Base-by-base conservation (phyloP, 495 filamentous ascomycete genomes). In the Apiosordaria backusii region DNA sequence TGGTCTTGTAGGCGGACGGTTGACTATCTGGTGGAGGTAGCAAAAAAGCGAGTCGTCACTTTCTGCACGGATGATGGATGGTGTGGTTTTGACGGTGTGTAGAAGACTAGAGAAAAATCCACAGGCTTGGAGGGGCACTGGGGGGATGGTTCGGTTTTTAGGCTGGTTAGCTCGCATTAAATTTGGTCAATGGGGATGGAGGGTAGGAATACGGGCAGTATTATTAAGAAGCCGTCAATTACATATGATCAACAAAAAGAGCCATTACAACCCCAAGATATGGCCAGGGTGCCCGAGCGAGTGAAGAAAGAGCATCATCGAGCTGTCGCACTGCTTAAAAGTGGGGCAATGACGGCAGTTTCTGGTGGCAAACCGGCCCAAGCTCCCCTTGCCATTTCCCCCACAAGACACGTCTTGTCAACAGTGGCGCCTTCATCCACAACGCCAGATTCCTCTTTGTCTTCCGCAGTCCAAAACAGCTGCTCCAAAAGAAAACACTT, bases 291-390 rank as follows among this genome's bases (percentile, higher is more conserved):
- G 35, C 9, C 35, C 35, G 35, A 50, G 57, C 40, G 55, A 61
- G 60, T 60, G 61, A 58, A 61, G 60, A 29, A 65, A 66, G 58
- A 63, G 63, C 68, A 68, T 66, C 59, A 71, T 71, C 62, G 62
- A 24, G 67, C 67, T 68, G 53, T 57, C 4, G 55, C 61, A 70
- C 57, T 53, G 25, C 57, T 4, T 7, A 67, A 65, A 70, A 52
- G 71, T 67, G 71, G 71, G 68, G 53, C 68, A 29, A 69, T 73
- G 71, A 73, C 71, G 71, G 63, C 16, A 68, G 24, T 2, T 16
- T 58, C 65, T 63, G 67, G 24, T 63, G 10, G 4, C 21, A 50
- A 25, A 9, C 4, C 27, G 22, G 35, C 61, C 53, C 61, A 60
- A 60, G 60, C 61, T 60, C 13, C 64, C 16, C 19, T 57, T 40